Base-by-base conservation (phyloP, 2,329 filamentous ascomycete genomes). In the Periconia digitata region DNA sequence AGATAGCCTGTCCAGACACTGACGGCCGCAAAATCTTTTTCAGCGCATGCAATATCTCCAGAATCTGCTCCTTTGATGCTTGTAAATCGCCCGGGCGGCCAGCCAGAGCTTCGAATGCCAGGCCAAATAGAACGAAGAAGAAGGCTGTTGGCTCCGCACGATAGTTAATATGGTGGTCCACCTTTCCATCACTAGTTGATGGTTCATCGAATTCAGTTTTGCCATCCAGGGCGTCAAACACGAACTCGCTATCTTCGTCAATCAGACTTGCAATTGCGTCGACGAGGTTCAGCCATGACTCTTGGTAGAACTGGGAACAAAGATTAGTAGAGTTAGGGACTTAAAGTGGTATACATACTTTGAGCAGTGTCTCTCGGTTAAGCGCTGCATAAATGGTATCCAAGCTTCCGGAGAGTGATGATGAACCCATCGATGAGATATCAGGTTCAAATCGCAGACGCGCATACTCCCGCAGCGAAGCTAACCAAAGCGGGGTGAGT, bases 221-320 rank as follows among this genome's bases (percentile, higher is more conserved):
- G 43, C 92, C 92, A 66, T 99, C 94, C 6, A 99, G 76, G 1
- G 94, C 94, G 71, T 96, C 92, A 66, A 99, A 99, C 3, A 99
- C 94, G 55, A 96, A 96, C 52, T 94, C 90, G 71, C 92, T 96
- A 66, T 99, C 94, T 71, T 96, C 92, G 63, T 97, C 94, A 49
- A 99, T 96, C 5, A 99, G 78, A 64, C 92, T 96, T 10, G 94
- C 92, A 69, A 99, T 97, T 3, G 94, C 95, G 74, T 99, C 92
- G 2, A 99, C 92, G 10, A 99, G 82, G 59, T 94, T 95, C 34
- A 99, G 79, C 94, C 94, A 99, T 0, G 91, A 90, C 50, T 95
- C 91, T 76, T 99, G 92, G 69, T 99, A 99, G 72, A 99, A 99
- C 68, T 83, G 48, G 18, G 13, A 3, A 12, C 15, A 18, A 49